Evolutionary conservation across 306 rosid species (phyloP).

Genomic region (Quercus aquifolioides): DNA sequence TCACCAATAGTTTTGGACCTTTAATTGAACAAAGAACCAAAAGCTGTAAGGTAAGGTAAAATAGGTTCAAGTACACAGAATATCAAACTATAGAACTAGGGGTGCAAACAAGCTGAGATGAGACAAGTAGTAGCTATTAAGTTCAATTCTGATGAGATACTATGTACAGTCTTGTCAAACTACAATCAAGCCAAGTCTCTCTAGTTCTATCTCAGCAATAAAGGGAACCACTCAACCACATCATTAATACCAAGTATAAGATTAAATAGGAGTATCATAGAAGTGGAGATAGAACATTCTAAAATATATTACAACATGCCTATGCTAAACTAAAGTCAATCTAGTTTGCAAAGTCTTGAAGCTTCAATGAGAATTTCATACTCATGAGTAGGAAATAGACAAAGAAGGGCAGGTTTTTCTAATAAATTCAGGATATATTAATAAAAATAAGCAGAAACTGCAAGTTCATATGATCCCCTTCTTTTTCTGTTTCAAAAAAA

Average conservation of each 20-base stretch:
- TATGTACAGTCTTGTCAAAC: neutral
- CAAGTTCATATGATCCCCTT: neutral
- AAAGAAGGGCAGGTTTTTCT: neutral
- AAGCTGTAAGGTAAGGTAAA: conserved; percentile 7
- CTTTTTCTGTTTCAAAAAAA: neutral
- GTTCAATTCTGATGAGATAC: neutral
- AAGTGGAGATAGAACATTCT: neutral
- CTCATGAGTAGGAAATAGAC: neutral
- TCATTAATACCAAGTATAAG: neutral
- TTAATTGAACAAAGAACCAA: conserved; percentile 27
- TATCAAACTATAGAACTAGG: neutral
- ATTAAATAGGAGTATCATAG: neutral
- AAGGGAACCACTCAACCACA: neutral
- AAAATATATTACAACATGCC: neutral
- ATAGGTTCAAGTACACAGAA: neutral
- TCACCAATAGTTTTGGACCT: conserved; percentile 79
- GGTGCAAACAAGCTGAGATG: neutral
- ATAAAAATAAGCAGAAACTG: neutral
- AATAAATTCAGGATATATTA: conserved; percentile 7
- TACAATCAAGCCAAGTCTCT: neutral
- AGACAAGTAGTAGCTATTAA: neutral
- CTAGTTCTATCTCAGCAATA: neutral
- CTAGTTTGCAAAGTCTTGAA: neutral
- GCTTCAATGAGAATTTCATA: neutral
- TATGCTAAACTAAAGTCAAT: neutral